Percentiles rank a stretch among this genome's conserved stretches.
Conservation (phyloP, 2,329 filamentous ascomycete species). For the Hypocreales sp. region DNA sequence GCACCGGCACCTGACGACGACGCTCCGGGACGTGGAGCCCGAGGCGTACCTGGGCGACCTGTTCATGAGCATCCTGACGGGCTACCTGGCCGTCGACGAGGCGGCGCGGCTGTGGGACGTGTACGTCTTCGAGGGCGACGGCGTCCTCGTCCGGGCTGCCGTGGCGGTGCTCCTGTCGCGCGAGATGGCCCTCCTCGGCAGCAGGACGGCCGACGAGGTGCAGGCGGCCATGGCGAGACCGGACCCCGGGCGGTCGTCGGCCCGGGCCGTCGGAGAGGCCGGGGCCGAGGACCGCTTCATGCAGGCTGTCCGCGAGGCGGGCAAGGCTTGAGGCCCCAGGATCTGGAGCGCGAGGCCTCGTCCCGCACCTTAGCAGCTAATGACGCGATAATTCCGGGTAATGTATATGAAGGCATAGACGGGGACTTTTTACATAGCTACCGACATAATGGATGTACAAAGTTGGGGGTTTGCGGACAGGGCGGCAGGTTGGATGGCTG, state of each 20-base stretch:
- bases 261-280: conserved; percentile 20
- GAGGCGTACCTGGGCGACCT: conserved; percentile 42
- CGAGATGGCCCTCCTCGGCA: conserved; percentile 34
- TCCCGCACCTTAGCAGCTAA: no score
- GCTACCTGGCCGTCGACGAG: conserved; percentile 49
- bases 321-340: conserved; percentile 12
- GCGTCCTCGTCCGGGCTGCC: conserved; percentile 52
- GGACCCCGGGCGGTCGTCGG: conserved; percentile 13
- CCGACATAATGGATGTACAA: no score
- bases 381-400: no score
- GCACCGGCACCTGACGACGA: conserved; percentile 45
- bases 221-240: conserved; percentile 18
- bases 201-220: conserved; percentile 28
- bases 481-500: no score
- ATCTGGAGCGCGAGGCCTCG: no score
- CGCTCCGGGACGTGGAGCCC: conserved; percentile 26
- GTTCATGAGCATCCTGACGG: conserved; percentile 50
- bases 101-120: conserved; percentile 66
- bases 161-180: conserved; percentile 47
- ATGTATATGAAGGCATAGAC: no score
- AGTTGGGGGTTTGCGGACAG: no score
- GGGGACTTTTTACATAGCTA: no score
- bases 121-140: conserved; percentile 69
- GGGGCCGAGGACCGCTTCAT: conserved; percentile 32
- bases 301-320: conserved; percentile 17